Base-by-base conservation (phyloP, 176 grass and related monocot species). In the Hyparrhenia diplandra region DNA sequence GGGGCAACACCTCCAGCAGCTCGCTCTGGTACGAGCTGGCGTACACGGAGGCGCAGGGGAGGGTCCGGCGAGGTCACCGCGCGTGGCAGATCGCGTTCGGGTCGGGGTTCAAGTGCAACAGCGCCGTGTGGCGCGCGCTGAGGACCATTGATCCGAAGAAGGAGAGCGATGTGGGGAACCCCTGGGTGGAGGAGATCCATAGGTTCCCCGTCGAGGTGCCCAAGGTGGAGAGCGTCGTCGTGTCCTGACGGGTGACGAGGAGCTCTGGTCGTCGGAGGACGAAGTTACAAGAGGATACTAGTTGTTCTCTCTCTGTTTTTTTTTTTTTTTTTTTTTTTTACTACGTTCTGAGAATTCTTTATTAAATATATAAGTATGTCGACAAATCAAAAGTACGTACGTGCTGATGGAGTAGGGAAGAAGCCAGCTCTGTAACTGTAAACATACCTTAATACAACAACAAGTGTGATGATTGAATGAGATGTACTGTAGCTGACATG, bases 81-180 rank as follows among this genome's bases (percentile, higher is more conserved):
- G 78, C 80, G 3, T 85, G 88, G 88, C 88, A 90, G 88, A 86
- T 93, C 35, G 86, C 85, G 0, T 93, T 93, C 30, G 91, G 91
- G 0, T 90, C 88, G 0, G 91, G 91, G n/a, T 88, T 93, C 57
- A 93, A 94, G 84, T 97, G 96, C 62, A 98, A 98, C 47, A 95
- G 88, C 47, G 96, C 96, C 0, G 96, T 98, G 31, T 98, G 96
- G 96, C 49, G 30, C 3, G 90, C 96, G 20, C 68, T 98, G 37
- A 17, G 74, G 7, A 89, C 31, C 23, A 60, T 98, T 9, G 71
- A 91, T 24, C 92, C 95, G 0, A 54, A 29, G 0, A 40, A 85
- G 60, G 91, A 94, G 83, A 80, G 69, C 20, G 55, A 0, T 10
- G 59, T 12, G 3, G 67, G 45, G 1, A 97, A 91, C 75, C 92